phyloP scores from a whole-genome alignment of 768 basidiomycete species.

The Tylopilus balloui region DNA sequence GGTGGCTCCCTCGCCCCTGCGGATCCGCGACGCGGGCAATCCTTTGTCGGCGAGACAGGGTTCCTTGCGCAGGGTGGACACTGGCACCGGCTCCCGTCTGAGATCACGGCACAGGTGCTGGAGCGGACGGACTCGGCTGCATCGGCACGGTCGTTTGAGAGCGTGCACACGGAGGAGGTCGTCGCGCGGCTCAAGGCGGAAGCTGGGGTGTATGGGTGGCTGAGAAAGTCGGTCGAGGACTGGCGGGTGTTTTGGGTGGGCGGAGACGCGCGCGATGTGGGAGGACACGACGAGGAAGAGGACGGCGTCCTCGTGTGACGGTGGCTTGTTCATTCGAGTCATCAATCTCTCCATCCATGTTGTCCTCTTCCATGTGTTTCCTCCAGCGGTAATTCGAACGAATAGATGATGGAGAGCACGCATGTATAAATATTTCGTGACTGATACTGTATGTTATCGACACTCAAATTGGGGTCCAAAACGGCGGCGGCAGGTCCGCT shows the following conservation, averaged over 20 bases:
- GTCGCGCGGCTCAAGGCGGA: constrained; percentile 43
- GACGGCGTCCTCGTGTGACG: constrained; percentile 28
- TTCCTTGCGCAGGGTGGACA: constrained; percentile 44
- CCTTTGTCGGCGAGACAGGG: constrained; percentile 59
- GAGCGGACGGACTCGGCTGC: constrained; percentile 42
- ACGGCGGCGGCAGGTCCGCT: constrained; percentile 15
- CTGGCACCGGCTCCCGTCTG: constrained; percentile 36
- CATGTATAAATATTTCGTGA: constrained; percentile 19
- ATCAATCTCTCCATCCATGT: background rate
- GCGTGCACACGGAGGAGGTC: constrained; percentile 51
- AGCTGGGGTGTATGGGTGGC: constrained; percentile 76
- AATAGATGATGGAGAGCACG: constrained; percentile 4
- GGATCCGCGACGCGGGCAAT: constrained; percentile 50
- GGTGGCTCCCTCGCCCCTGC: constrained; percentile 29
- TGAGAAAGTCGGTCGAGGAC: constrained; percentile 65
- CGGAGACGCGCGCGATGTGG: constrained; percentile 39
- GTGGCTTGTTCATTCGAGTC: background rate
- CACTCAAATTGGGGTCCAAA: constrained; percentile 17
- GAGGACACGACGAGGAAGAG: constrained; percentile 26
- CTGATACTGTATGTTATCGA: constrained; percentile 17
- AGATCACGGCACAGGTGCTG: constrained; percentile 30
- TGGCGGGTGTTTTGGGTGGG: constrained; percentile 85
- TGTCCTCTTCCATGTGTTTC: background rate
- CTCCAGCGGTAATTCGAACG: background rate
- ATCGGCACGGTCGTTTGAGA: constrained; percentile 46